Base-by-base conservation (phyloP, 2,329 filamentous ascomycete species). In the Fusarium sp. region DNA sequence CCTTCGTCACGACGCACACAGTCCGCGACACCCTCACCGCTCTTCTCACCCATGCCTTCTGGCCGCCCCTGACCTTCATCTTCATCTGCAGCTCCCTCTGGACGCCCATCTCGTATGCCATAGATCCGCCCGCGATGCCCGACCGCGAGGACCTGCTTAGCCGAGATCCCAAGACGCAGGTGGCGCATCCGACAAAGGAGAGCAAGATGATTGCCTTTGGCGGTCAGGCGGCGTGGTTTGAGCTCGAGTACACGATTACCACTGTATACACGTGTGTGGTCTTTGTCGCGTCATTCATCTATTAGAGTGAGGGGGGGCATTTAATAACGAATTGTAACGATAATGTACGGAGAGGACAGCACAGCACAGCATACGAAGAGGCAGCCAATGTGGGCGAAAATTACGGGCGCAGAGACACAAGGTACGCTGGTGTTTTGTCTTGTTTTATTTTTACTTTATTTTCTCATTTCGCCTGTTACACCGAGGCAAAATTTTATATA, bases 61-160 rank as follows among this genome's bases (percentile, higher is more conserved):
- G 86, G 86, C 85, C 85, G 6, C 86, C 86, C 0, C 67, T 87
- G 39, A 82, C 84, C 1, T 87, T 85, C 74, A 67, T 86, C 39
- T 83, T 84, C 68, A 79, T 83, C 43, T 81, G 80, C 76, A 81
- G 77, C 46, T 83, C 83, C 1, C 75, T 85, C 25, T 87, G 84
- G 83, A 85, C 80, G 0, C 87, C 87, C 0, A 78, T 89, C 41
- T 77, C 78, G 2, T 89, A 89, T 69, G 84, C 85, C 24, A 82
- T 88, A 50, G 83, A 83, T 62, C 87, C 87, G 1, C 87, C 87
- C 0, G 74, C 70, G 4, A 81, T 86, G 76, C 84, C 85, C 0
- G 82, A 86, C 29, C 80, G 86, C 13, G 82, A 87, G 69, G 79
- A 85, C 6, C 74, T 89, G 12, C 75, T 89, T 40, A 74, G 78